Evolutionary conservation across 1,139 yeast species (phyloP), one percentile per base, ranked within the genome.

Genomic region (Debaryomyces psychrophilus): DNA sequence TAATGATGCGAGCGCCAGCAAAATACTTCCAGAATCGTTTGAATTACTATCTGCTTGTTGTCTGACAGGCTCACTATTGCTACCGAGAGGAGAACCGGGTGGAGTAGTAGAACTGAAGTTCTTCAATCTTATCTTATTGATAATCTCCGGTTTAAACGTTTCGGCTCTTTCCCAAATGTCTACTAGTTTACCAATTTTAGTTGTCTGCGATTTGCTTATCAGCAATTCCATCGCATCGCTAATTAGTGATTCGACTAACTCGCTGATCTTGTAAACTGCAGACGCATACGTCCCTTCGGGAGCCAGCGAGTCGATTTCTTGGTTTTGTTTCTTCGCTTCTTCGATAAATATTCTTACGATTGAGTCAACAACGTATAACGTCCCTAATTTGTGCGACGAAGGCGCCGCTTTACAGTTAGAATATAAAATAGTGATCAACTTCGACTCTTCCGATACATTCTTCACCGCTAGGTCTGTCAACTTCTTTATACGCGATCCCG

Each of bases 141-240:
- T 71, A 33, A 77, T 69, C 37, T 76, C 75, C 37, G 78, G 77
- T 45, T 77, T 74, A 67, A 93, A 93, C 12, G 97, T 87, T 43
- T 82, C 83, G 29, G 93, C 87, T 55, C 90, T 82, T 58, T 84
- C 90, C 99, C 99, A 93, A 59, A 93, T 92, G 54, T 89, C 96
- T 55, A 93, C 79, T 57, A 93, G 77, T 67, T 90, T 92, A 60
- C 83, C 76, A 55, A 90, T 82, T 66, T 90, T 93, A 49, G 82
- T 89, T 61, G 74, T 73, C 54, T 82, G 83, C 43, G 79, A 73
- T 47, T 76, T 74, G 43, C 71, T 72, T 47, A 73, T 67, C 55
- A 82, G 75, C 51, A 75, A 77, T 44, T 77, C 76, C 58, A 84
- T 67, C 26, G 89, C 81, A 56, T 82, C 83, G 56, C 81, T 82